Evolutionary conservation across 306 rosid species (phyloP).

Genomic region (Quillaja saponaria): DNA sequence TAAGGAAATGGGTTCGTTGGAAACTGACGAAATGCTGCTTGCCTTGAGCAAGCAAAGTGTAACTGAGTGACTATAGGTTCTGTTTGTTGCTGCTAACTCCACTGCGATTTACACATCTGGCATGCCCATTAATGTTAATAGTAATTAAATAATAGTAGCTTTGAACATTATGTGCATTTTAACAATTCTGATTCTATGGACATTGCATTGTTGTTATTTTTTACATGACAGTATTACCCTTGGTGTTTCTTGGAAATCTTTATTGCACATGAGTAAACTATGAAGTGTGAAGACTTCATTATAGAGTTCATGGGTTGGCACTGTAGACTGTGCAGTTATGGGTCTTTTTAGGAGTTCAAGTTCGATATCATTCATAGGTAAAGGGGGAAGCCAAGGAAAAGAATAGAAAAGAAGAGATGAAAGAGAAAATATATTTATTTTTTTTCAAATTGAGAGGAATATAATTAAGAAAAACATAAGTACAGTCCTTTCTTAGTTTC

Average conservation of each 20-base stretch:
- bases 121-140: too few species aligned
- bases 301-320: constrained; percentile 10
- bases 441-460: too few species aligned
- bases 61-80: constrained; percentile 32
- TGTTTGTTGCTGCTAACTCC: constrained; percentile 13
- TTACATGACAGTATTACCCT: constrained; percentile 34
- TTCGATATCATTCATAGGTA: constrained; percentile 39
- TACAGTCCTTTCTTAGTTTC: too few species aligned
- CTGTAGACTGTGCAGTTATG: constrained; percentile 10
- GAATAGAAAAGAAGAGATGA: neutral
- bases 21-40: constrained; percentile 47
- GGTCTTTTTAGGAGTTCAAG: too few species aligned
- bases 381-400: neutral
- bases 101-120: too few species aligned
- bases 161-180: too few species aligned
- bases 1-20: constrained; percentile 33
- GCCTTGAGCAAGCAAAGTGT: constrained; percentile 51
- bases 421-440: too few species aligned
- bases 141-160: too few species aligned
- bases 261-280: constrained; percentile 2
- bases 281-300: neutral
- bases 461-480: too few species aligned
- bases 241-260: neutral
- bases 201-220: neutral
- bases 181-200: neutral